Evolutionary conservation across 2,329 filamentous ascomycete genomes (phyloP), one percentile per base, ranked within the genome.

Genomic region (Colletotrichum viniferum): DNA sequence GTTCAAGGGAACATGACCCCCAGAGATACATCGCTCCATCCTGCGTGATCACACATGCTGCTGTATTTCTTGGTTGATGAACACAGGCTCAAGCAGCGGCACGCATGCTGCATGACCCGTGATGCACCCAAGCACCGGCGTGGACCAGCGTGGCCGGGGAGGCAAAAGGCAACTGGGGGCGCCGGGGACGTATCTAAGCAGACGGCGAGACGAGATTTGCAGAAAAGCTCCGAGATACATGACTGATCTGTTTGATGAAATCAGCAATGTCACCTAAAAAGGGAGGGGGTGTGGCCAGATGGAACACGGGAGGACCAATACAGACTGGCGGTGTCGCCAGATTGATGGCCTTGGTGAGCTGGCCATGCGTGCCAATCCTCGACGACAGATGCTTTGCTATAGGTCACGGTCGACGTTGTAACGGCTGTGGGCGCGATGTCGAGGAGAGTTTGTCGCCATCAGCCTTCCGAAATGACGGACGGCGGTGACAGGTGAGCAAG

Each of bases 211-310:
- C 71, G 63, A 62, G 75, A 69, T 67, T 77, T 76, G 64, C 55
- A 72, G 56, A 69, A 76, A 77, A 66, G 16, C 60, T 69, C 73
- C 68, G 69, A 76, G 26, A 55, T 56, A 72, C 34, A 69, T 55
- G 67, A 65, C n/a, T 76, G 69, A 64, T 64, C 48, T 67, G 34
- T 71, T 32, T 69, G 63, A 60, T 55, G 48, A 64, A 64, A 71
- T 75, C 56, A 62, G 61, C 62, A 74, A 68, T 58, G 63, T 55
- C 24, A 64, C 43, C 62, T 62, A 24, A 21, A 14, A 63, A 24
- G 21, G 67, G 26, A 24, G 28, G 58, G 56, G 62, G 34, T 14
- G 67, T 60, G 67, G 63, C 12, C 60, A 64, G 26, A 64, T n/a
- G 61, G 24, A 60, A 48, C 21, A 38, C 21, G 24, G 21, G 16